Conservation (phyloP, 2,329 filamentous ascomycete genomes). For the Fonsecaea pedrosoi region DNA sequence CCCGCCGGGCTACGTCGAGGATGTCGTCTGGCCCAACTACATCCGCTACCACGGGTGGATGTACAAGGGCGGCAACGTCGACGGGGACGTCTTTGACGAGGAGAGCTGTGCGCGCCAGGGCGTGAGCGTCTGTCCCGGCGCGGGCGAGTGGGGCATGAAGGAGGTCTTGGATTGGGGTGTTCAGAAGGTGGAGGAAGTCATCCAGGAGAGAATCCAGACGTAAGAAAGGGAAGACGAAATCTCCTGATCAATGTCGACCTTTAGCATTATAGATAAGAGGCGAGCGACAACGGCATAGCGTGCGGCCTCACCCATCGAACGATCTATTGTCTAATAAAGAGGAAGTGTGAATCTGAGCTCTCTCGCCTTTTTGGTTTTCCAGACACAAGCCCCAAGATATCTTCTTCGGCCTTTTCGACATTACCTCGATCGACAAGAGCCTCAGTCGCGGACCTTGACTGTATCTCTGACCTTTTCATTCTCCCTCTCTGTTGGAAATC, state of each 20-base stretch:
- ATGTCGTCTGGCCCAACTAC: constrained; percentile 96
- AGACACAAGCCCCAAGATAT: background rate
- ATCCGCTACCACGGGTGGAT: constrained; percentile 80
- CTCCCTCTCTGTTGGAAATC: constrained; percentile 53
- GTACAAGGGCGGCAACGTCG: constrained; percentile 44
- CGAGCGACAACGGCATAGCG: background rate
- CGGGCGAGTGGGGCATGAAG: constrained; percentile 65
- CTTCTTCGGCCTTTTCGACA: background rate
- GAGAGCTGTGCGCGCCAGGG: constrained; percentile 32
- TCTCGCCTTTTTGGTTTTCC: background rate
- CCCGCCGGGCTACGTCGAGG: constrained; percentile 90
- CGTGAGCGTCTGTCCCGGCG: constrained; percentile 48
- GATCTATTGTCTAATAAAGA: background rate
- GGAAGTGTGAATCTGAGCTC: background rate
- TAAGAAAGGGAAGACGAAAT: background rate
- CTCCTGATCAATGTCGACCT: background rate
- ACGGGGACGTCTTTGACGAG: constrained; percentile 48
- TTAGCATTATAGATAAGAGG: background rate
- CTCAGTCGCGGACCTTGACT: constrained; percentile 51
- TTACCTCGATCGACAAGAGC: background rate
- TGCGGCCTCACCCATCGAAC: background rate
- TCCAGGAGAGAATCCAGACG: constrained; percentile 36
- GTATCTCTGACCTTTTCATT: constrained; percentile 46
- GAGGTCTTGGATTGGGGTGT: constrained; percentile 73
- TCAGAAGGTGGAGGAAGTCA: constrained; percentile 60